These are phyloP conservation scores for Erucastrum elatum DNA, from an alignment of 345 rosid species.

Conservation along the genomic window DNA sequence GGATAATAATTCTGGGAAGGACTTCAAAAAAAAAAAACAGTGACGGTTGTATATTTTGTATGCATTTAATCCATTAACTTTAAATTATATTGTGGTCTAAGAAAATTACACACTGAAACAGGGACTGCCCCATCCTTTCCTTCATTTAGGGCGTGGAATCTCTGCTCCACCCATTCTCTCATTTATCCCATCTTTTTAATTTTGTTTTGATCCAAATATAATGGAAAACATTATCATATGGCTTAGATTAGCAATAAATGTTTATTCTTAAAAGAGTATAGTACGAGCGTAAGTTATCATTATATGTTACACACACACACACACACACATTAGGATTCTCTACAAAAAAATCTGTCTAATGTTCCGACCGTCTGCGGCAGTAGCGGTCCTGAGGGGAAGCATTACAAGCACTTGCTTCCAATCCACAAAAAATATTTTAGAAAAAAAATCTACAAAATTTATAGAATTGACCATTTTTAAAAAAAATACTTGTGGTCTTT, in stretches of 20 bases:
- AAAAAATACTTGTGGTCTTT: no score
- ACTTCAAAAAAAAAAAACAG: no score
- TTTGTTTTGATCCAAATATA: background rate
- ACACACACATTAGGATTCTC: no score
- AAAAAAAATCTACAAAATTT: no score
- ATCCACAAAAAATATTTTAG: no score
- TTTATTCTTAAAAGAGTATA: background rate
- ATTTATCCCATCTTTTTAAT: constrained; percentile 38
- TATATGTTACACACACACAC: no score
- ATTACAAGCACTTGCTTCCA: no score
- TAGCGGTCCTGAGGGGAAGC: no score
- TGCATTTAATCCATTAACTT: constrained; percentile 9
- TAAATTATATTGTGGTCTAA: constrained; percentile 35
- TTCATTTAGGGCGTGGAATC: constrained; percentile 62
- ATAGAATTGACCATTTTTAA: no score
- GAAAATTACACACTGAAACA: constrained; percentile 47
- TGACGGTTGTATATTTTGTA: background rate
- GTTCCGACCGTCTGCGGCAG: no score
- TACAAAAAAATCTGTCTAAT: no score
- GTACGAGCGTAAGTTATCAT: background rate
- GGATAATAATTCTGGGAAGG: background rate
- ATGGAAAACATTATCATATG: constrained; percentile 21
- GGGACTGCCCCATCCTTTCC: constrained; percentile 67
- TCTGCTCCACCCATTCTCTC: constrained; percentile 77
- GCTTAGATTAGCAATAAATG: constrained; percentile 3